Evolutionary conservation across 2,329 filamentous ascomycete species (phyloP).

Genomic region (Simplicillium sp.): DNA sequence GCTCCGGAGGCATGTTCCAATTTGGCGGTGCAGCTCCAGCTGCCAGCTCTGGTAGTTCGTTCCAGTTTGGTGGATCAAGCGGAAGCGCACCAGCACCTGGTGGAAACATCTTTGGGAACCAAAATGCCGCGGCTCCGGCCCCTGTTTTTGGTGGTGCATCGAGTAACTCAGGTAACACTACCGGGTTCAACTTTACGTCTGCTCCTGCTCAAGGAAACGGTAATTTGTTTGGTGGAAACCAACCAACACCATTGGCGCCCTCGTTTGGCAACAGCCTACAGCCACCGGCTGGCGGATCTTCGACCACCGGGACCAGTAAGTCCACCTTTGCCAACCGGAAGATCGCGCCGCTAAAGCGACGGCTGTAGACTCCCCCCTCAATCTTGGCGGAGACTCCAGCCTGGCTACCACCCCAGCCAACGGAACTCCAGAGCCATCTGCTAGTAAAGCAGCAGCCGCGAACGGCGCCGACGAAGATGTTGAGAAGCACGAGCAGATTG

Average conservation of each 20-base stretch:
- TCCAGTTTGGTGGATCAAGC: constrained; percentile 5
- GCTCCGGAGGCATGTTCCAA: constrained; percentile 23
- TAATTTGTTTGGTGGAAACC: constrained; percentile 22
- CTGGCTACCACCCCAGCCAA: constrained; percentile 50
- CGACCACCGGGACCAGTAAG: constrained; percentile 37
- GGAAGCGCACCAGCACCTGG: constrained; percentile 12
- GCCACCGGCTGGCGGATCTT: constrained; percentile 30
- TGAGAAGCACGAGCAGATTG: constrained; percentile 58
- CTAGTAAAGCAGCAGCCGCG: constrained; percentile 32
- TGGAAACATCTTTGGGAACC: constrained; percentile 16
- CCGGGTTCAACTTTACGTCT: constrained; percentile 30
- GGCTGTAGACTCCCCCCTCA: constrained; percentile 43
- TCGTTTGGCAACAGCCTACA: constrained; percentile 29
- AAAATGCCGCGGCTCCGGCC: constrained; percentile 12
- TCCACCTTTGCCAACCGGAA: constrained; percentile 29
- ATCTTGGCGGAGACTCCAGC: constrained; percentile 49
- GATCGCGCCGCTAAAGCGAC: constrained; percentile 36
- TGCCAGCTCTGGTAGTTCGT: constrained; percentile 8
- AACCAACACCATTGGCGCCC: constrained; percentile 13
- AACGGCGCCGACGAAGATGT: constrained; percentile 39
- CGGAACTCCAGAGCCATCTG: constrained; percentile 48
- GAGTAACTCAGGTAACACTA: constrained; percentile 14
- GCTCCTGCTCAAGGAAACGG: constrained; percentile 18
- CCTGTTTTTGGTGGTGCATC: constrained; percentile 21
- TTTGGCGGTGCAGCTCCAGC: constrained; percentile 19